Evolutionary conservation across 2,329 filamentous ascomycete species (phyloP).

Genomic region (Paraphoma chrysanthemicola): DNA sequence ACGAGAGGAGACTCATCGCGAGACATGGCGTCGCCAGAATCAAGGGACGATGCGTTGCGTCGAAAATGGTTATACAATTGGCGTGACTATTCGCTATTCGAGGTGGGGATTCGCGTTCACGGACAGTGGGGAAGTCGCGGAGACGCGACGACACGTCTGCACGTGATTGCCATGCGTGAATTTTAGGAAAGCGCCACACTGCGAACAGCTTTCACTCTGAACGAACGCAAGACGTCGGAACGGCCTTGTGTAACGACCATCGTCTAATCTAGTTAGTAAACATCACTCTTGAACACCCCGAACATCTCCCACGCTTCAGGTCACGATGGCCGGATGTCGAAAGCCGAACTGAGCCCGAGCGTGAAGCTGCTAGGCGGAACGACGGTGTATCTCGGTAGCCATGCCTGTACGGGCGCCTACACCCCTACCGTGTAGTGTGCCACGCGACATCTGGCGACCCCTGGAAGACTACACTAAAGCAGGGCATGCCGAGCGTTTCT

Average conservation of each 20-base stretch:
- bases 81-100: too few relatives aligned
- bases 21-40: constrained; percentile 13
- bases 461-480: background rate
- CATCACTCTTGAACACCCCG: too few relatives aligned
- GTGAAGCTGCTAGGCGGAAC: background rate
- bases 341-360: background rate
- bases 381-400: background rate
- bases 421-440: background rate
- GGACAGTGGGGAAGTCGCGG: background rate
- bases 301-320: too few relatives aligned
- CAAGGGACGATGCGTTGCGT: too few relatives aligned
- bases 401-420: background rate
- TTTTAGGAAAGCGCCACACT: background rate
- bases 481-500: background rate
- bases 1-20: constrained; percentile 21
- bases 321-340: background rate
- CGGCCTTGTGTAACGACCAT: too few relatives aligned
- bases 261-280: too few relatives aligned
- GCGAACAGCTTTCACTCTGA: background rate
- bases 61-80: too few relatives aligned
- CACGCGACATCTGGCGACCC: background rate
- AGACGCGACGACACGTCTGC: constrained; percentile 26
- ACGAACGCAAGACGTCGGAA: too few relatives aligned
- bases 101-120: background rate
- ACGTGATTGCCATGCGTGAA: too few relatives aligned